Percentiles rank a stretch among this genome's conserved stretches.
phyloP scores from a whole-genome alignment of 1,284 basidiomycete genomes.

The Ganoderma leucocontextum region DNA sequence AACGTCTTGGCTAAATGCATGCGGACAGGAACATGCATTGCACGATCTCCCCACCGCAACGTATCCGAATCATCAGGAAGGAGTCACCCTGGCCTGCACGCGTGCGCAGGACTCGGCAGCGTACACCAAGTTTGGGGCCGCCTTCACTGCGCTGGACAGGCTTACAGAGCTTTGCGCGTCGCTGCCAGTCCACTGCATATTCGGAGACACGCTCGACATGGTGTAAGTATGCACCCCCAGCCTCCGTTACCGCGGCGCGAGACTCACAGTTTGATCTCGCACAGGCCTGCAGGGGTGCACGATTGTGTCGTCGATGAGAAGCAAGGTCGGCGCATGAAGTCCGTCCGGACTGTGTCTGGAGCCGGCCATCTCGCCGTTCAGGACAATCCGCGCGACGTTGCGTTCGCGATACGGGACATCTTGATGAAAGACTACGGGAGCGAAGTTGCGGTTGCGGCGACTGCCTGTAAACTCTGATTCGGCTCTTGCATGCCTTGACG shows the following conservation, averaged over 20 bases:
- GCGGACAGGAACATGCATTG: constrained; percentile 10
- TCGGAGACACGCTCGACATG: constrained; percentile 19
- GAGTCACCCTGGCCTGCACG: constrained; percentile 13
- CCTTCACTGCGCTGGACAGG: constrained; percentile 17
- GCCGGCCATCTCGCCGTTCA: constrained; percentile 22
- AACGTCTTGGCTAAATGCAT: neutral
- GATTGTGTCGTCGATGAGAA: neutral
- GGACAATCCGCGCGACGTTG: constrained; percentile 16
- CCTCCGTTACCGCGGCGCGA: neutral
- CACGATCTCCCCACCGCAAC: constrained; percentile 19
- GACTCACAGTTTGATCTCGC: neutral
- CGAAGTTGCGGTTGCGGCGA: neutral
- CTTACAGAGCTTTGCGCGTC: constrained; percentile 19
- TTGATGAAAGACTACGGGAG: constrained; percentile 2
- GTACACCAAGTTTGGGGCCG: constrained; percentile 11
- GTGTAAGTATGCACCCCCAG: constrained; percentile 11
- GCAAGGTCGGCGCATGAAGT: neutral
- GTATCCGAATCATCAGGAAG: constrained; percentile 12
- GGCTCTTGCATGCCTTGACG: neutral
- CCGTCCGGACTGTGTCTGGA: neutral
- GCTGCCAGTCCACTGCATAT: constrained; percentile 19
- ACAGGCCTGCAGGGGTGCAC: neutral
- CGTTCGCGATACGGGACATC: constrained; percentile 14
- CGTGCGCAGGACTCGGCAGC: constrained; percentile 20
- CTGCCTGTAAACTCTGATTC: neutral